Base-by-base conservation (phyloP, 2,329 filamentous ascomycete species). In the Sporothrix pseudoabietina region DNA sequence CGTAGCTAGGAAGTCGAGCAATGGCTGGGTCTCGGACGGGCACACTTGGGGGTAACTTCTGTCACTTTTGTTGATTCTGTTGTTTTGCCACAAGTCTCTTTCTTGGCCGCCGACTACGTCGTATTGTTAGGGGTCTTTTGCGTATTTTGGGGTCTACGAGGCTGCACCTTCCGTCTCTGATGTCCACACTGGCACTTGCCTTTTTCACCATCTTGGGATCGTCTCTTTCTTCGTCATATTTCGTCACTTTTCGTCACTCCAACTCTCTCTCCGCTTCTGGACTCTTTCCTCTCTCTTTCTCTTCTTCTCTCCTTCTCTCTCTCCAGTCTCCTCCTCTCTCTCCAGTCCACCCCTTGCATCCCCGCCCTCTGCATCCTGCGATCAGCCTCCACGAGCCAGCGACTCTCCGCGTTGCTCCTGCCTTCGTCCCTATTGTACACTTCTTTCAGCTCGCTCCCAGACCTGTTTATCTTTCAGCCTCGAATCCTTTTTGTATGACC, bases 51-150 rank as follows among this genome's bases (percentile, higher is more conserved):
- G n/a, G 44, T 39, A n/a, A 30, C 14, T 66, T 66, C 61, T 47
- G 22, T 14, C 41, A 12, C n/a, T 66, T n/a, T 44, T 22, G 61
- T 66, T 66, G 61, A 30, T 30, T 66, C n/a, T 66, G 61, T 47
- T 66, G 10, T 35, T 35, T 35, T 30, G 39, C 7, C 39, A 41
- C 32, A 26, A 66, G 61, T 30, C 61, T 54, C 61, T 65, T 44
- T 54, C 61, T 65, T 44, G 61, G 61, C 39, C n/a, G n/a, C 5
- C n/a, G 39, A 65, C 26, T 26, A 26, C 26, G 26, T 26, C 26
- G 26, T 26, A 26, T 26, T 26, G 26, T 65, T 22, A n/a, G 61
- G 35, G 61, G 44, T 35, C 41, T 41, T 59, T 9, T 26, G 26
- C 26, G 26, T 26, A 26, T 26, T 26, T 26, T 26, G 26, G 26